Conservation (phyloP, 2,329 filamentous ascomycete species). For the Apiospora malaysiana region DNA sequence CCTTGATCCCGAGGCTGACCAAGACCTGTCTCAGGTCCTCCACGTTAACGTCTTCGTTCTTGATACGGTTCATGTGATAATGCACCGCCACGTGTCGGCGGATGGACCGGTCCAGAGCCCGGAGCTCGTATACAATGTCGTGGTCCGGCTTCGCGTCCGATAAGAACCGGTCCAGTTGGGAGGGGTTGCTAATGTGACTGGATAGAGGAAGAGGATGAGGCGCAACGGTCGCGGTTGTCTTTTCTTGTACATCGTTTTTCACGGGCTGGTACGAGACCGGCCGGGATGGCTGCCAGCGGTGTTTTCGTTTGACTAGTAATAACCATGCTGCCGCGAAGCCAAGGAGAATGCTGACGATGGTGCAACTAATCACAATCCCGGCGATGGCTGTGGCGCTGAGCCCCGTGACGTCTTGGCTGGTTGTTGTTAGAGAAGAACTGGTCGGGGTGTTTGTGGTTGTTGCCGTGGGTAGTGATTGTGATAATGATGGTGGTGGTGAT, state of each 20-base stretch:
- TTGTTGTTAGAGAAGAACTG: neutral
- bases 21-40: constrained; percentile 34
- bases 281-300: constrained; percentile 22
- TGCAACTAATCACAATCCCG: constrained; percentile 40
- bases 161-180: constrained; percentile 43
- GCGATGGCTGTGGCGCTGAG: constrained; percentile 32
- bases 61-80: constrained; percentile 41
- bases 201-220: constrained; percentile 21
- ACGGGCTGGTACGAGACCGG: constrained; percentile 22
- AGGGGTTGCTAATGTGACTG: constrained; percentile 20
- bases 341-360: constrained; percentile 36
- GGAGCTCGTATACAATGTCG: constrained; percentile 42
- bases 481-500: neutral
- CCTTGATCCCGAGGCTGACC: constrained; percentile 27
- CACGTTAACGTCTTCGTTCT: constrained; percentile 20
- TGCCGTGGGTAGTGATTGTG: neutral
- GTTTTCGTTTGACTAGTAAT: constrained; percentile 34
- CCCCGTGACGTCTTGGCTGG: neutral
- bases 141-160: constrained; percentile 44
- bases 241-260: constrained; percentile 26
- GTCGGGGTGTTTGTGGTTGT: neutral
- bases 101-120: constrained; percentile 43
- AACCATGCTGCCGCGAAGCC: constrained; percentile 36
- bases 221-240: constrained; percentile 26
- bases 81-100: constrained; percentile 47